Conservation (phyloP, 352 stramenopile genomes). For the Pythium brachiatum region DNA sequence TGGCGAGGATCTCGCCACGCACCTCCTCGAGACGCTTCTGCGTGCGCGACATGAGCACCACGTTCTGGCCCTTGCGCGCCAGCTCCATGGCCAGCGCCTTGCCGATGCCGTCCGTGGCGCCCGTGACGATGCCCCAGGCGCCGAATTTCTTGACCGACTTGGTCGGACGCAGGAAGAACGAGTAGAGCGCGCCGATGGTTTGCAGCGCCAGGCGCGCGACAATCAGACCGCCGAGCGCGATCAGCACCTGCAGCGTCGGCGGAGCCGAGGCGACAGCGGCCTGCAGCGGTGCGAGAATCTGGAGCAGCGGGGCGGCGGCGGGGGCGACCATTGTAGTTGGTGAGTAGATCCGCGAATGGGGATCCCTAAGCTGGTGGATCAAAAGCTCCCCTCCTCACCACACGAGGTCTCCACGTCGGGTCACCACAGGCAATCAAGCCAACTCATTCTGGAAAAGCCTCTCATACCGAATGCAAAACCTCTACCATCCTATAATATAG, state of each 20-base stretch:
- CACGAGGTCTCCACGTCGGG: not conserved
- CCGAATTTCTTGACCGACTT: slow-evolving; percentile 95
- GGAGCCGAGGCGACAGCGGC: slow-evolving; percentile 33
- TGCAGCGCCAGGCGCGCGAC: slow-evolving; percentile 51
- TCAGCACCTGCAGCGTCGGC: slow-evolving; percentile 41
- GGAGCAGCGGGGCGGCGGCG: not conserved
- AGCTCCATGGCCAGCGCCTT: slow-evolving; percentile 93
- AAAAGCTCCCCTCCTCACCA: not conserved
- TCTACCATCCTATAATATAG: not conserved
- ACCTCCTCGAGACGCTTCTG: slow-evolving; percentile 94
- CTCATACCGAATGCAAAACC: not conserved
- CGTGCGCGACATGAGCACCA: slow-evolving; percentile 97
- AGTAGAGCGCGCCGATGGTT: slow-evolving; percentile 53
- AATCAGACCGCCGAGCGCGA: slow-evolving; percentile 43
- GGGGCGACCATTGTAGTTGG: not conserved
- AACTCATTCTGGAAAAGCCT: not conserved
- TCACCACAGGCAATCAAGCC: not conserved
- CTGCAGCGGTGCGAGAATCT: slow-evolving; percentile 29
- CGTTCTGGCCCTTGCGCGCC: slow-evolving; percentile 95
- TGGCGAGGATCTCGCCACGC: slow-evolving; percentile 92
- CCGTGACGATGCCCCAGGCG: slow-evolving; percentile 97
- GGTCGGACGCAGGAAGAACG: slow-evolving; percentile 91
- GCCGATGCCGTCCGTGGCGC: slow-evolving; percentile 93
- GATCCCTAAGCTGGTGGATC: not conserved
- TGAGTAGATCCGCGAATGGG: not conserved